These are phyloP conservation scores for Nicotiana paniculata DNA, from an alignment of 257 asterid genomes.

Conservation along the genomic window DNA sequence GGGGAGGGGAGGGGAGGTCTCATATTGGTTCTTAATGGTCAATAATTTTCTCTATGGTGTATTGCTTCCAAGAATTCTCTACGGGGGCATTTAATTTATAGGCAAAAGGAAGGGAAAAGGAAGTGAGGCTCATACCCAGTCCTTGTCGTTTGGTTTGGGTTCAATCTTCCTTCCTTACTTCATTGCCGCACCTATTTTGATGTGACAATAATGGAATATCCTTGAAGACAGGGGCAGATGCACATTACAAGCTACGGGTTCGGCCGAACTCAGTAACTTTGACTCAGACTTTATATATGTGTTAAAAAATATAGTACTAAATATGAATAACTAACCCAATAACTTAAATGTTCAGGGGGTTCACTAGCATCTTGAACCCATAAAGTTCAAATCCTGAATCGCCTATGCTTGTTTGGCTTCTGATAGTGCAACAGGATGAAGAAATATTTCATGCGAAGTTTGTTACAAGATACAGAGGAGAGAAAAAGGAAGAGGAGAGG, in stretches of 20 bases:
- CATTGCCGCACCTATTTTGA: not conserved
- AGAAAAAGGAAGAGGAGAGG: not conserved
- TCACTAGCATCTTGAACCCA: too few relatives aligned
- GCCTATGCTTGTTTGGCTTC: not conserved
- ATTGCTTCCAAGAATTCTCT: not conserved
- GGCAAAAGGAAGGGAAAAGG: not conserved
- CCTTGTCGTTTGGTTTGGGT: not conserved
- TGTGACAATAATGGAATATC: not conserved
- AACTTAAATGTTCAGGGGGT: too few relatives aligned
- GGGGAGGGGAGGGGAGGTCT: too few relatives aligned
- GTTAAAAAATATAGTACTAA: too few relatives aligned
- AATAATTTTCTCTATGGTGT: not conserved
- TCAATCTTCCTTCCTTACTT: not conserved
- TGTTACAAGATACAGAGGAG: not conserved
- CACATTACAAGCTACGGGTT: too few relatives aligned
- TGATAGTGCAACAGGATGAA: not conserved
- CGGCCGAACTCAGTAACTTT: too few relatives aligned
- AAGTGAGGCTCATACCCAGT: not conserved
- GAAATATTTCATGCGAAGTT: not conserved
- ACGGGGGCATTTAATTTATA: not conserved
- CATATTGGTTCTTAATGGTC: not conserved
- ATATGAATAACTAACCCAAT: too few relatives aligned
- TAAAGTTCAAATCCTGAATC: too few relatives aligned
- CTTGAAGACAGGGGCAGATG: not conserved
- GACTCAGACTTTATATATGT: too few relatives aligned